phyloP scores from a whole-genome alignment of 2,329 filamentous ascomycete genomes.

The Fusarium pseudonygamai region DNA sequence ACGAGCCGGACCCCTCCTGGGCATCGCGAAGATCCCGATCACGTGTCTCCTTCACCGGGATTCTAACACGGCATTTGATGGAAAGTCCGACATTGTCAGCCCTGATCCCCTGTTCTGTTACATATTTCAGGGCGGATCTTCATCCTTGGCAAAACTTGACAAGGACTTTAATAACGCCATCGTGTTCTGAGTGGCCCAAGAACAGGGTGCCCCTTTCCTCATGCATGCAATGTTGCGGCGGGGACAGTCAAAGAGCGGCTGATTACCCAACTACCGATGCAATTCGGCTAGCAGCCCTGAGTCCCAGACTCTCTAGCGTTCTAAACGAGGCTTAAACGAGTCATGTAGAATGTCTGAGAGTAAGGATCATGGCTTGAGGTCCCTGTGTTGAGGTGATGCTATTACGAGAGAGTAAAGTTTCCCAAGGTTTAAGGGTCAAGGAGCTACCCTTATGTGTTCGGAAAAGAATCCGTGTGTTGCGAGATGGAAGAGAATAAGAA shows the following conservation, averaged over 20 bases:
- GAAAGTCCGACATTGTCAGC: not conserved
- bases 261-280: not conserved
- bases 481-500: not conserved
- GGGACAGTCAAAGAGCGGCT: not conserved
- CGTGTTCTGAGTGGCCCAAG: not conserved
- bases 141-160: not conserved
- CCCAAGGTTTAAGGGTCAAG: not conserved
- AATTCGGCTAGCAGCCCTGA: too few relatives aligned
- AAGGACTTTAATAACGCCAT: not conserved
- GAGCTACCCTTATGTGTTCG: not conserved
- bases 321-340: not conserved
- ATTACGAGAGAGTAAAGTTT: not conserved
- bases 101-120: not conserved
- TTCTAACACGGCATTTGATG: rapidly evolving
- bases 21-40: not conserved
- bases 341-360: not conserved
- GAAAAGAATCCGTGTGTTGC: not conserved
- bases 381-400: rapidly evolving
- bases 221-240: not conserved
- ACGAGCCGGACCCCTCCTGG: not conserved
- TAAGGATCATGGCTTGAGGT: not conserved
- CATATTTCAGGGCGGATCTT: not conserved
- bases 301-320: not conserved
- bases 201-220: not conserved
- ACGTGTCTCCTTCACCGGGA: not conserved